Base-by-base conservation (phyloP, 495 filamentous ascomycete genomes). In the Penicillium cinerascens region DNA sequence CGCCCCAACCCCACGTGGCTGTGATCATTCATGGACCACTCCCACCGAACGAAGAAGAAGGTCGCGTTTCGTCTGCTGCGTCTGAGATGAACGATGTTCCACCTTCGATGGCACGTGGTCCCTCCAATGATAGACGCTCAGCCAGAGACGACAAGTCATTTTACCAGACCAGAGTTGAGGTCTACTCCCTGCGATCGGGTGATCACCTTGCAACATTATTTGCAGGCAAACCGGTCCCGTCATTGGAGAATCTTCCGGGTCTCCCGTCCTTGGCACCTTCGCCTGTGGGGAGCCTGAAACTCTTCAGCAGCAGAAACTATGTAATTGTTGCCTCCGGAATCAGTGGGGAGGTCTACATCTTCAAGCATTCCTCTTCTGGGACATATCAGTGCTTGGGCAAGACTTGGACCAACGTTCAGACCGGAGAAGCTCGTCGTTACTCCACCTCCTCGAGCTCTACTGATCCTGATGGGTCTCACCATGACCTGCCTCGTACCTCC, bases 301-400 rank as follows among this genome's bases (percentile, higher is more conserved):
- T 96, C 22, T 81, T 83, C 58, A 81, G 83, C 2, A 82, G 84
- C 47, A 82, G 79, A 10, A 85, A 80, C 15, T 87, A 80, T 61
- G 48, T 95, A 26, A 73, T 88, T 11, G 70, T 96, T 17, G 81
- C 86, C 20, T 95, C 91, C 46, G 89, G 91, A 10, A 74, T 76
- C 15, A 95, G 88, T 44, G 91, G 91, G 9, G 91, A 96, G 66
- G 84, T 91, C 7, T 95, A 85, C 77, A 76, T 95, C 9, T 96
- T 87, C 54, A 66, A 25, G 58, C 62, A 59, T 70, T 74, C 13
- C 49, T 59, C 6, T 49, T 64, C 6, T 60, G 70, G 45, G 85
- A 80, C 60, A 69, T 93, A 92, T 67, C 72, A 75, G 36, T 95
- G 88, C 58, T 73, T 91, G 29, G 91, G 86, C 6, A 96, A 96